phyloP scores from a whole-genome alignment of 208 protist species.

The Crithidia bombi region DNA sequence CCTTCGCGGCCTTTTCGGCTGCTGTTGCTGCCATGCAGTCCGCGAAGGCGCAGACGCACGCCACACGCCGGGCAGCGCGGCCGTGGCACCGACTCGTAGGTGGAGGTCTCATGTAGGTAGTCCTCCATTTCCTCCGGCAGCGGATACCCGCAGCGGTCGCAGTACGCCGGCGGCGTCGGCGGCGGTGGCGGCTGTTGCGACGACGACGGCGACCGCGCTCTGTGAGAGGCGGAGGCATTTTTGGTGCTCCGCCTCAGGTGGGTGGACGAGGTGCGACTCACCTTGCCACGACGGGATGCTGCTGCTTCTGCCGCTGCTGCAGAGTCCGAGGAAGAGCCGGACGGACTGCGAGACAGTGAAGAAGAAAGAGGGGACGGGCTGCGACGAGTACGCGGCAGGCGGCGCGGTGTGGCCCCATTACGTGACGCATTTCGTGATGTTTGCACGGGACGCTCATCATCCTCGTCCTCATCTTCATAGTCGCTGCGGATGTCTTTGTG shows the following conservation, averaged over 20 bases:
- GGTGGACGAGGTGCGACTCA: neutral
- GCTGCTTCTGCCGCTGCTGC: neutral
- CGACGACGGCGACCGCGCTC: neutral
- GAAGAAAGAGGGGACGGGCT: neutral
- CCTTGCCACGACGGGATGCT: neutral
- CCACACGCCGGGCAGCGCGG: slow-evolving; percentile 31
- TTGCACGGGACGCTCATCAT: neutral
- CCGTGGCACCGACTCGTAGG: slow-evolving; percentile 13
- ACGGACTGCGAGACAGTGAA: neutral
- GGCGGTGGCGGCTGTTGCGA: neutral
- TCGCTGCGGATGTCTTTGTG: neutral
- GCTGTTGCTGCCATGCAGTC: neutral
- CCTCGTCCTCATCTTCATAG: neutral
- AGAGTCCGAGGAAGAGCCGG: neutral
- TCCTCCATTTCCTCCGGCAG: slow-evolving; percentile 21
- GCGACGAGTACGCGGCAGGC: neutral
- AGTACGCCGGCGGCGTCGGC: neutral
- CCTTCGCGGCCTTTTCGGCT: neutral
- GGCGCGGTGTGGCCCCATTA: neutral
- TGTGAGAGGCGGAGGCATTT: neutral
- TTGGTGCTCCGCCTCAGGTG: neutral
- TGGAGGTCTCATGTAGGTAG: slow-evolving; percentile 21
- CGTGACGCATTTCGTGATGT: neutral
- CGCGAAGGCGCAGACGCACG: neutral
- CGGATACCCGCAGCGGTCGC: slow-evolving; percentile 17